Percentiles rank a stretch among this genome's conserved stretches.
These are phyloP conservation scores for Platanus orientalis DNA, from an alignment of 164 flowering plant genomes.

Conservation along the genomic window DNA sequence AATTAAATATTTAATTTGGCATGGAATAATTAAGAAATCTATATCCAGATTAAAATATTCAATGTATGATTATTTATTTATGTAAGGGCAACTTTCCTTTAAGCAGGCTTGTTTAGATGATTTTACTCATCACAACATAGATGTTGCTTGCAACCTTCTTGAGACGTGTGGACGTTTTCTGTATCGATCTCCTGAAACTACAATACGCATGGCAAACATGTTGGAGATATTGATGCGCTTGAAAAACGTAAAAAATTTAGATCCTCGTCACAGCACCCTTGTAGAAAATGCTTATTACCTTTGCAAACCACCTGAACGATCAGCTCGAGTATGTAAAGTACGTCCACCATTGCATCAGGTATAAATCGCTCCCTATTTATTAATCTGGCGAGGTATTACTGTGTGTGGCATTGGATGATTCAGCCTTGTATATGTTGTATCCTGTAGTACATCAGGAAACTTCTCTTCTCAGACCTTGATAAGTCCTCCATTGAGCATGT, in stretches of 20 bases:
- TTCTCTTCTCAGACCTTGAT: constrained; percentile 89
- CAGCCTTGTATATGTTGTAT: constrained; percentile 3
- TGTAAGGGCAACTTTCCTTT: constrained; percentile 5
- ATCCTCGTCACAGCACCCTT: constrained; percentile 94
- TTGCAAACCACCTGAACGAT: constrained; percentile 98
- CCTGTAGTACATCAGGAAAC: constrained; percentile 85
- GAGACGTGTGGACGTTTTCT: constrained; percentile 99
- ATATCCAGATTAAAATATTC: not conserved
- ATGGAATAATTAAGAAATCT: not conserved
- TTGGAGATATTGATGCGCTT: constrained; percentile 95
- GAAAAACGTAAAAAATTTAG: constrained; percentile 96
- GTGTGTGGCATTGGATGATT: not conserved
- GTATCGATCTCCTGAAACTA: constrained; percentile 95
- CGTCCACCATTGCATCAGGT: constrained; percentile 98
- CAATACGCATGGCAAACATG: constrained; percentile 92
- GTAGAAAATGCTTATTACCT: constrained; percentile 98
- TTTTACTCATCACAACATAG: constrained; percentile 96
- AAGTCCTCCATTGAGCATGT: constrained; percentile 92
- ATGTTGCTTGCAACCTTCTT: constrained; percentile 98
- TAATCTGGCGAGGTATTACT: too few relatives aligned
- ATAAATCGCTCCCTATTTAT: constrained; percentile 1
- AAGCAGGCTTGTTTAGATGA: constrained; percentile 97
- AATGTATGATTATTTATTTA: not conserved
- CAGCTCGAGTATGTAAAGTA: constrained; percentile 85
- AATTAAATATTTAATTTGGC: not conserved